Conservation (phyloP, 805 yeast genomes). For the Lachancea meyersii region DNA sequence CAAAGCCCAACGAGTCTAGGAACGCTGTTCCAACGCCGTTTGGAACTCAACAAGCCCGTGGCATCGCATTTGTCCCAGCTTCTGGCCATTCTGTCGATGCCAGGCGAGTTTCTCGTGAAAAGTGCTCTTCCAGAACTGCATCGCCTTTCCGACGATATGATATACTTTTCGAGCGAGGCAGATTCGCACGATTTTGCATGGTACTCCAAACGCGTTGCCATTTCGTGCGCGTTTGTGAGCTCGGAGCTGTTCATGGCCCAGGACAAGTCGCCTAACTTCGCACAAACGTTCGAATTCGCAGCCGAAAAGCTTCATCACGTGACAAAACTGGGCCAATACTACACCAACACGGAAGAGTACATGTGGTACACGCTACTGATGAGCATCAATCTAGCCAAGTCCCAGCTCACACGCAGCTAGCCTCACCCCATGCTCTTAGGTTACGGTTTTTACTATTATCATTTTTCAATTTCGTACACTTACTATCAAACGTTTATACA, state of each 20-base stretch:
- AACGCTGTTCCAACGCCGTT: constrained; percentile 41
- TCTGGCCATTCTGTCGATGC: constrained; percentile 57
- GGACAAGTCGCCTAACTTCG: constrained; percentile 53
- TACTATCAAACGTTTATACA: constrained; percentile 3
- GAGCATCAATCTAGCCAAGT: constrained; percentile 56
- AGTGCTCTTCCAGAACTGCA: constrained; percentile 62
- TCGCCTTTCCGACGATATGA: constrained; percentile 74
- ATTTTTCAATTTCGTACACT: neutral
- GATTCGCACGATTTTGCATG: constrained; percentile 69
- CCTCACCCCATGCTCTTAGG: too few relatives aligned
- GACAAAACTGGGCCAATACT: constrained; percentile 50
- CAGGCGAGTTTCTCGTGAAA: constrained; percentile 47
- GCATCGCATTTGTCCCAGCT: constrained; percentile 32
- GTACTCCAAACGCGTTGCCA: constrained; percentile 79
- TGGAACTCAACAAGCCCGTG: constrained; percentile 39
- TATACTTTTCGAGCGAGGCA: constrained; percentile 76
- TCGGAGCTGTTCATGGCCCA: constrained; percentile 75
- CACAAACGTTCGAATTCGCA: constrained; percentile 59
- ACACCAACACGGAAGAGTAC: constrained; percentile 71
- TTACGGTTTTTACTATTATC: neutral
- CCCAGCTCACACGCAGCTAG: constrained; percentile 51
- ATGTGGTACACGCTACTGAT: constrained; percentile 59
- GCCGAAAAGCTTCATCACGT: constrained; percentile 50
- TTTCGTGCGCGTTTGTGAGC: constrained; percentile 65
- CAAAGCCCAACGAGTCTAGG: constrained; percentile 33